phyloP scores from a whole-genome alignment of 2,329 filamentous ascomycete species.

The Monosporascus sp. region DNA sequence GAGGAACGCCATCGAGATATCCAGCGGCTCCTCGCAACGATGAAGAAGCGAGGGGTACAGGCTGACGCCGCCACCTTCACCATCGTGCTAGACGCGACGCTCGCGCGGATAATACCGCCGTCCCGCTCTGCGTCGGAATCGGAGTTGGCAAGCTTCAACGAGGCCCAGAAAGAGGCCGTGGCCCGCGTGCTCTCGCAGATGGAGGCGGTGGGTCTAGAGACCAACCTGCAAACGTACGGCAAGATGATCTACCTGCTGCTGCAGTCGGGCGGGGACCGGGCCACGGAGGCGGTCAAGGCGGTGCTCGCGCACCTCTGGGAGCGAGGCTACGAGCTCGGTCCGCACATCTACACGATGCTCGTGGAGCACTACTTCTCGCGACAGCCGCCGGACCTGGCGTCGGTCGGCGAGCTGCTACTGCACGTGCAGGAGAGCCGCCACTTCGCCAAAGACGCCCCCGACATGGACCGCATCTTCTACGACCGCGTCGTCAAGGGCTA shows the following conservation, averaged over 20 bases:
- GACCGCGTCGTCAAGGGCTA: conserved; percentile 55
- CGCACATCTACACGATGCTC: conserved; percentile 71
- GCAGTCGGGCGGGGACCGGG: conserved; percentile 31
- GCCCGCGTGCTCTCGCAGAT: conserved; percentile 53
- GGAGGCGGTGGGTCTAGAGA: conserved; percentile 47
- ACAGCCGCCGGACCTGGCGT: conserved; percentile 51
- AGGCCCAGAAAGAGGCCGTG: conserved; percentile 49
- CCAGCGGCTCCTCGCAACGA: conserved; percentile 49
- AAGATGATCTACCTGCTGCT: conserved; percentile 65
- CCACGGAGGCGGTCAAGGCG: conserved; percentile 47
- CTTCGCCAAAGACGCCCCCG: background rate
- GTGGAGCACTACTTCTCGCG: conserved; percentile 61
- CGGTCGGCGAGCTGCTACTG: conserved; percentile 57
- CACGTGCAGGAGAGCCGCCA: conserved; percentile 26
- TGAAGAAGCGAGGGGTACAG: conserved; percentile 49
- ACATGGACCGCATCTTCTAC: conserved; percentile 44
- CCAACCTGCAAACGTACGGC: conserved; percentile 61
- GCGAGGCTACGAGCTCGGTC: conserved; percentile 46
- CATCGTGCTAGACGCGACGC: conserved; percentile 60
- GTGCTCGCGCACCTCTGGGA: conserved; percentile 59
- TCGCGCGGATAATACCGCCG: conserved; percentile 33
- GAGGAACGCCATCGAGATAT: conserved; percentile 43
- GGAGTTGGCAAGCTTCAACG: conserved; percentile 4
- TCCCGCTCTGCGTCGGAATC: conserved; percentile 17
- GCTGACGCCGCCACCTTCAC: conserved; percentile 69